phyloP scores from a whole-genome alignment of 169 alveolate genomes.

The Cryptosporidium muris region DNA sequence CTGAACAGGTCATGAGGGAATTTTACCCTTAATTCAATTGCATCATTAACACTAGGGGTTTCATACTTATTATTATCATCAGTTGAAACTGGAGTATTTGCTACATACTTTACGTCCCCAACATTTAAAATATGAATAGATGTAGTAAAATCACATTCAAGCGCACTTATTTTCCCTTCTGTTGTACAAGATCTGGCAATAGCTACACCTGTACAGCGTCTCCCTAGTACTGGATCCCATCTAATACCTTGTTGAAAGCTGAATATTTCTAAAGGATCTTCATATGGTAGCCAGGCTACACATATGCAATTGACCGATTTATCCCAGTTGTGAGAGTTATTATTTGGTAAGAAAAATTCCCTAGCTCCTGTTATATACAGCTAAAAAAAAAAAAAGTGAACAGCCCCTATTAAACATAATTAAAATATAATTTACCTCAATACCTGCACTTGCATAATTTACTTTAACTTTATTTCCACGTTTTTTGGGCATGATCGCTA shows the following conservation, averaged over 20 bases:
- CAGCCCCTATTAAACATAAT: background rate
- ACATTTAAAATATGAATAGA: constrained; percentile 57
- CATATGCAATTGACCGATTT: constrained; percentile 53
- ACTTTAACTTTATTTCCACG: background rate
- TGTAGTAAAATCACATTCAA: constrained; percentile 68
- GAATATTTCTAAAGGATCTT: constrained; percentile 56
- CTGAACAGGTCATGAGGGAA: constrained; percentile 29
- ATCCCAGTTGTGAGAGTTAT: background rate
- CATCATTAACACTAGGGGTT: constrained; percentile 16
- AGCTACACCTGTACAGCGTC: constrained; percentile 68
- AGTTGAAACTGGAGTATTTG: background rate
- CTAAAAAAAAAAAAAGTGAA: constrained; percentile 9
- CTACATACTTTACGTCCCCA: constrained; percentile 23
- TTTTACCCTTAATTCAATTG: constrained; percentile 35
- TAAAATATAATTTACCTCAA: constrained; percentile 40
- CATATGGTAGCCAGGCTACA: constrained; percentile 59
- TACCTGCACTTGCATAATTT: constrained; percentile 36
- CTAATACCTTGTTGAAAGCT: constrained; percentile 67
- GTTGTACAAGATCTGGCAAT: constrained; percentile 60
- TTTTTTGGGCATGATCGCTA: background rate
- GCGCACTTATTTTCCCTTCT: constrained; percentile 31
- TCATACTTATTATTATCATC: background rate
- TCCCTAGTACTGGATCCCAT: constrained; percentile 69
- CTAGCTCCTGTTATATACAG: constrained; percentile 44
- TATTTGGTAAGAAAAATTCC: constrained; percentile 42